phyloP scores from a whole-genome alignment of 768 basidiomycete genomes.

The Pleurotus platypus region DNA sequence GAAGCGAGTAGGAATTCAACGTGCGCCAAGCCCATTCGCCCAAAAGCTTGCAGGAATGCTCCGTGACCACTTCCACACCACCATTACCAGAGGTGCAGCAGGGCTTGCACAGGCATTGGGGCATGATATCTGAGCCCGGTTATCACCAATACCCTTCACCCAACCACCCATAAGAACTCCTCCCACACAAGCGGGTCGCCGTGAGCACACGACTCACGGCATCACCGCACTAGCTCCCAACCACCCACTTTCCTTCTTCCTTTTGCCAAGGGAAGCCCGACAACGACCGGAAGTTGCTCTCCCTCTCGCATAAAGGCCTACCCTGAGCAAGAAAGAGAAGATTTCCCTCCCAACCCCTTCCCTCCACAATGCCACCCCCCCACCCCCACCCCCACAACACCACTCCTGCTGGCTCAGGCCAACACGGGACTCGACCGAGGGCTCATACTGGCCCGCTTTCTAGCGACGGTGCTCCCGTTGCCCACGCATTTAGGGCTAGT shows the following conservation, averaged over 20 bases:
- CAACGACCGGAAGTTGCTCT: not conserved
- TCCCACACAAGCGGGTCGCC: not conserved
- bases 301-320: constrained; percentile 3
- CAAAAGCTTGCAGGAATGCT: not conserved
- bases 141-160: not conserved
- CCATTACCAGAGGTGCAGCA: not conserved
- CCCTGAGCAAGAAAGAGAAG: not conserved
- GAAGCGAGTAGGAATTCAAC: not conserved
- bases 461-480: not conserved
- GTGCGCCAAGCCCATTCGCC: not conserved
- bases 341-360: not conserved
- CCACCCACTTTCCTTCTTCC: not conserved
- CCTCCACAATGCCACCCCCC: not conserved
- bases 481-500: constrained; percentile 4
- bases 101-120: not conserved
- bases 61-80: not conserved
- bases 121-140: not conserved
- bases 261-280: not conserved
- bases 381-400: not conserved
- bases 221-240: constrained; percentile 6
- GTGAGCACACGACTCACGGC: constrained; percentile 2
- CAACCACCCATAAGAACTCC: not conserved
- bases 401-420: not conserved
- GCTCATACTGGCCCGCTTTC: constrained; percentile 6
- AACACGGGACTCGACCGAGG: constrained; percentile 8